Base-by-base conservation (phyloP, 257 asterid genomes). In the Asclepias syriaca region DNA sequence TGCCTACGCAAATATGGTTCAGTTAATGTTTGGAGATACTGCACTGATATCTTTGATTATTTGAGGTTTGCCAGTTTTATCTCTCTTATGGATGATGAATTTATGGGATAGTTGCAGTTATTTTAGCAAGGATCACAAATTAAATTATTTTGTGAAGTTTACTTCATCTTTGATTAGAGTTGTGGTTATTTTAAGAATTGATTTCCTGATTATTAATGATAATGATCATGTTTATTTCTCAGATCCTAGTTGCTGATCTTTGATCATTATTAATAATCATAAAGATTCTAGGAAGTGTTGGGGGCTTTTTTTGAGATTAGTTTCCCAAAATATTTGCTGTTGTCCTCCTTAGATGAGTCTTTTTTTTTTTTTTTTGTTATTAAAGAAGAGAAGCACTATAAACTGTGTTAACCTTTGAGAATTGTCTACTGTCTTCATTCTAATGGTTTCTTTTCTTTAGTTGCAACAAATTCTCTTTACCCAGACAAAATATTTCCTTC, bases 1-100 rank as follows among this genome's bases (percentile, higher is more conserved):
- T 94, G 99, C 86, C 78, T 91, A 22, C 95, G 97, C 77, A 94
- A 94, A 77, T 94, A 94, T 55, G 97, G 97, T 72, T 91, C 99
- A 34, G 86, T 84, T 69, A 94, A 94, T 64, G 99, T 94, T 61
- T 94, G 99, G 99, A 87, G 99, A 94, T 94, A 91, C 81, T 94
- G 99, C 91, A 94, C 99, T 2, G 97, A 94, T 67, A 84, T 94
- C 71, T 89, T 94, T 86, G 99, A 94, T 81, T 94, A 94, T 75
- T 73, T 94, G 66, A 91, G 99, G 99, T 94, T 77, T 77, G 89
- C 15, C 45, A 53, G 73, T 78, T 83, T 79, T 66, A 18, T 43
- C 18, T 59, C 45, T 22, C 40, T 34, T 34, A 24, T 45, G 69
- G 34, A 27, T 37, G 24, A 8, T 37, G 3, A 63, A 37, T 16